Conservation (phyloP, 257 asterid species). For the Solanum clarkiae region DNA sequence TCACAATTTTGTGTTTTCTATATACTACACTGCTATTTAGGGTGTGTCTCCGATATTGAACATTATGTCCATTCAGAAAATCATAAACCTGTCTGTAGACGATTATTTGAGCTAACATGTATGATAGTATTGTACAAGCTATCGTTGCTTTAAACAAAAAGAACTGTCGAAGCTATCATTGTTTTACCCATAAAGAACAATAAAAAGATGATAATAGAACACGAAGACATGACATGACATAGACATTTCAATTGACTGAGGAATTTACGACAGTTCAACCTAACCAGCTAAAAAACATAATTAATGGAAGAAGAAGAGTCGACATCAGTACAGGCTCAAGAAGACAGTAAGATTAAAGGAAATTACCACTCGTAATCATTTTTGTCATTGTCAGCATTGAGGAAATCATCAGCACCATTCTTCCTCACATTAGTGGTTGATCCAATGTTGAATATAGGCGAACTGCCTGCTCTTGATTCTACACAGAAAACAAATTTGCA, state of each 20-base stretch:
- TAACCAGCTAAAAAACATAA: not conserved
- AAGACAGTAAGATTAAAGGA: not conserved
- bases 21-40: not conserved
- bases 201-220: not conserved
- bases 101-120: not conserved
- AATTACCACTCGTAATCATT: conserved; percentile 95
- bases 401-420: conserved; percentile 86
- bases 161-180: not conserved
- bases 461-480: conserved; percentile 32
- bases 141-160: not conserved
- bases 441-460: conserved; percentile 50
- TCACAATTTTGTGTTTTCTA: not conserved
- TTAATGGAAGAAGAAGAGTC: not conserved
- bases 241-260: not conserved
- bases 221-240: not conserved
- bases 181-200: not conserved
- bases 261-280: not conserved
- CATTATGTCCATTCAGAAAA: not conserved
- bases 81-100: not conserved
- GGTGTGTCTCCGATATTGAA: not conserved
- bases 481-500: not conserved
- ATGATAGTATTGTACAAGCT: not conserved
- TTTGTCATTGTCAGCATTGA: conserved; percentile 88
- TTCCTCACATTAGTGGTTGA: conserved; percentile 48
- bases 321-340: conserved; percentile 5